phyloP scores from a whole-genome alignment of 768 basidiomycete genomes.

The Suillus paluster region DNA sequence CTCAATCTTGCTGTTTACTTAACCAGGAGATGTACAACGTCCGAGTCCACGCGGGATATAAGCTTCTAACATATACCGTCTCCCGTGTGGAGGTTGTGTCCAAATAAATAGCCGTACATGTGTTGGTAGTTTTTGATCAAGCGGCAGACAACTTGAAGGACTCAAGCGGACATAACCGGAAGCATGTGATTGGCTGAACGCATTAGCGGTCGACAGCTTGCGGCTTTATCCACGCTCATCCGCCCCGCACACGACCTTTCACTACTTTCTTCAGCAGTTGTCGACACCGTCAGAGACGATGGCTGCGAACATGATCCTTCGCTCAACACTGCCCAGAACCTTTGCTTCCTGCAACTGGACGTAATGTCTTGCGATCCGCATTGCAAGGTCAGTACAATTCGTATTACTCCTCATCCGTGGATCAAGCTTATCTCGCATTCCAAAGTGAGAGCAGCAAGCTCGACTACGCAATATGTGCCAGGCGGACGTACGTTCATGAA shows the following conservation, averaged over 20 bases:
- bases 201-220: too few relatives aligned
- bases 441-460: slow-evolving; percentile 45
- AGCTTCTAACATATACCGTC: too few relatives aligned
- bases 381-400: slow-evolving; percentile 44
- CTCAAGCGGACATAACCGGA: background rate
- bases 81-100: too few relatives aligned
- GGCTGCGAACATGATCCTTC: slow-evolving; percentile 54
- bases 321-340: slow-evolving; percentile 51
- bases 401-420: background rate
- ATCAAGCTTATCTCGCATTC: slow-evolving; percentile 12
- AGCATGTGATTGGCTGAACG: background rate
- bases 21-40: too few relatives aligned
- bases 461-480: slow-evolving; percentile 56
- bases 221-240: slow-evolving; percentile 1
- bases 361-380: slow-evolving; percentile 44
- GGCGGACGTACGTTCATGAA: slow-evolving; percentile 34
- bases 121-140: too few relatives aligned
- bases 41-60: too few relatives aligned
- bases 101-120: too few relatives aligned
- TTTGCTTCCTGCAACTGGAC: slow-evolving; percentile 41
- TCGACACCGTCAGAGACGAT: slow-evolving; percentile 36
- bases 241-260: slow-evolving; percentile 1
- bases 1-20: too few relatives aligned
- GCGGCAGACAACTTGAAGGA: too few relatives aligned
- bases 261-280: background rate